Evolutionary conservation across 2,329 filamentous ascomycete species (phyloP), one percentile per base, ranked within the genome.

Genomic region (Fusarium oxysporum): DNA sequence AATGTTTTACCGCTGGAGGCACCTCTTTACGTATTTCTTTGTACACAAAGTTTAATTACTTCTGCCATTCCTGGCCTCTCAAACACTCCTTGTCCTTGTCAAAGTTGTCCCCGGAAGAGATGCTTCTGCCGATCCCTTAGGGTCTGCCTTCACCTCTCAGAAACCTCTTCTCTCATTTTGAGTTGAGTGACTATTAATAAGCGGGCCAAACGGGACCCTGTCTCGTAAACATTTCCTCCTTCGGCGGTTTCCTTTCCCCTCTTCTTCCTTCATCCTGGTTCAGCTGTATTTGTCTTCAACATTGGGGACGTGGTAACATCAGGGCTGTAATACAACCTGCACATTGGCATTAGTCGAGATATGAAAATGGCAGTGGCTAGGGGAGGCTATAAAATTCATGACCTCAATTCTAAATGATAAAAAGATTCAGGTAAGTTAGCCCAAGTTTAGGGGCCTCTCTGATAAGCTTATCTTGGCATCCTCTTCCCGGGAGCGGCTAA

Each of bases 111-210:
- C 43, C 51, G 30, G 62, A 53, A 67, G 45, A 57, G 48, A 38
- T 35, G 40, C 40, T 72, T 69, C 38, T 68, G 70, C 51, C 41
- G 56, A 72, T 68, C 68, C 43, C 51, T 71, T 44, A 56, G 68
- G 30, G 50, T 21, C 28, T 35, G 23, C 28, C 61, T 44, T 40
- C 30, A 43, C 32, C 62, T 53, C 41, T 67, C 33, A 33, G 44
- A 47, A 47, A 43, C 41, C 25, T 33, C 37, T 58, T 28, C 25
- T 17, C 40, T 41, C 25, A 38, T 28, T 10, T 25, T 44, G 28
- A 33, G 30, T 23, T 32, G 30, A 33, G 11, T 32, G 10, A 16
- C n/a, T 41, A 28, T 30, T 40, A 19, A 53, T 35, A 28, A 60
- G 38, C 33, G 40, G 53, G 33, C 25, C 32, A 44, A 38, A 56